Conservation (phyloP, 805 yeast genomes). For the Wickerhamiella lipophila region DNA sequence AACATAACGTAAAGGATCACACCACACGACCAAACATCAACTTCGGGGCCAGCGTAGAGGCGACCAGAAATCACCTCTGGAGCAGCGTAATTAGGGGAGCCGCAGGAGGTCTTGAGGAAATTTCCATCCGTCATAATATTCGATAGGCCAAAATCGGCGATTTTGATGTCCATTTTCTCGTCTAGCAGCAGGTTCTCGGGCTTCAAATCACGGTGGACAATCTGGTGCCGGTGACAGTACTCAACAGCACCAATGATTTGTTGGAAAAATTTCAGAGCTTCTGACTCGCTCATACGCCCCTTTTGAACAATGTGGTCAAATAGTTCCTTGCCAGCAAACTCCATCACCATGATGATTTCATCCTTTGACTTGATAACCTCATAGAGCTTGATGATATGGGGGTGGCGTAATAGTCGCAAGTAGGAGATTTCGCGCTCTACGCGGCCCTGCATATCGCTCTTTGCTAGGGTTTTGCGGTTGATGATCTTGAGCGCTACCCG, state of each 20-base stretch:
- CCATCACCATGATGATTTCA: slow-evolving; percentile 94
- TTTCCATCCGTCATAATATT: slow-evolving; percentile 97
- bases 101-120: slow-evolving; percentile 87
- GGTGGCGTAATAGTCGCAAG: slow-evolving; percentile 76
- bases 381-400: slow-evolving; percentile 87
- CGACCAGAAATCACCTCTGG: slow-evolving; percentile 95
- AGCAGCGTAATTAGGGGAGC: slow-evolving; percentile 94
- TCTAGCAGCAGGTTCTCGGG: slow-evolving; percentile 88
- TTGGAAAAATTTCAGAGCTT: slow-evolving; percentile 87
- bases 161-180: slow-evolving; percentile 81
- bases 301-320: slow-evolving; percentile 91
- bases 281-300: slow-evolving; percentile 84
- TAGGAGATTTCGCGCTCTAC: slow-evolving; percentile 90
- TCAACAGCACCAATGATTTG: slow-evolving; percentile 95
- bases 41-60: slow-evolving; percentile 94
- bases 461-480: slow-evolving; percentile 81
- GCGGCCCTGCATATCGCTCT: slow-evolving; percentile 93
- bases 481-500: slow-evolving; percentile 87
- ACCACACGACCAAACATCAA: slow-evolving; percentile 96
- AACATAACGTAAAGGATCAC: slow-evolving; percentile 90
- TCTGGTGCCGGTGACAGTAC: slow-evolving; percentile 90
- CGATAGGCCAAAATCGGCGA: slow-evolving; percentile 90
- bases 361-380: slow-evolving; percentile 92
- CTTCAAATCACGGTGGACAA: slow-evolving; percentile 91
- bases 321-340: slow-evolving; percentile 90